Conservation (phyloP, 192 early-diverging fungal species). For the Diversispora eburnea region DNA sequence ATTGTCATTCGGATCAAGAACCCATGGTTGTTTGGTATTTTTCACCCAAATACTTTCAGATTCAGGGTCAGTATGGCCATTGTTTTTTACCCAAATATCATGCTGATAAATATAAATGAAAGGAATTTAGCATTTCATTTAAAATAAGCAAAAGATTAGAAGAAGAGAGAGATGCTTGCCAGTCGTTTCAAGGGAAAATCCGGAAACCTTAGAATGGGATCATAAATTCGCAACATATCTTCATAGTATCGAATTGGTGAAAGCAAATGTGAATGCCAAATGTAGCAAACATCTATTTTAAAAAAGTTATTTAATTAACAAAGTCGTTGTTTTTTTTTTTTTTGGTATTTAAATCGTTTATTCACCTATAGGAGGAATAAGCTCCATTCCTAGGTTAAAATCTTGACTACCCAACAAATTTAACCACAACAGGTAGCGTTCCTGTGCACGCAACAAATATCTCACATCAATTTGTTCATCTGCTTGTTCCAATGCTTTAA, state of each 20-base stretch:
- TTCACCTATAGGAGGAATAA: conserved; percentile 40
- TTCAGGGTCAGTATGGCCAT: no score
- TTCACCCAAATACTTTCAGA: no score
- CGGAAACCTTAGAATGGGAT: no score
- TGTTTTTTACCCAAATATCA: conserved; percentile 7
- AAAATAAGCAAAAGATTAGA: no score
- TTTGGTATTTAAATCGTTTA: not conserved
- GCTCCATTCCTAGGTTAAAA: conserved; percentile 21
- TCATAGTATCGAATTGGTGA: no score
- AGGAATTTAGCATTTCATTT: not conserved
- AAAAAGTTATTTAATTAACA: not conserved
- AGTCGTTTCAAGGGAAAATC: no score
- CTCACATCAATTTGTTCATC: conserved; percentile 32
- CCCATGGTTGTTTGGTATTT: no score
- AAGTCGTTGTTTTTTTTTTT: not conserved
- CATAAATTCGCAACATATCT: no score
- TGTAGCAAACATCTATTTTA: not conserved
- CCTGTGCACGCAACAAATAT: conserved; percentile 45
- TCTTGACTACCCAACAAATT: conserved; percentile 33
- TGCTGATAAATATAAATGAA: not conserved
- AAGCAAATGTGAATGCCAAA: not conserved
- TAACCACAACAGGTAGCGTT: conserved; percentile 47
- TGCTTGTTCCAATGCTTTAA: conserved; percentile 2
- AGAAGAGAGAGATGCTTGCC: not conserved
- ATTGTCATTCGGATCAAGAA: no score